Base-by-base conservation (phyloP, 1,284 basidiomycete species). In the Melampsora abietis-canadensis region DNA sequence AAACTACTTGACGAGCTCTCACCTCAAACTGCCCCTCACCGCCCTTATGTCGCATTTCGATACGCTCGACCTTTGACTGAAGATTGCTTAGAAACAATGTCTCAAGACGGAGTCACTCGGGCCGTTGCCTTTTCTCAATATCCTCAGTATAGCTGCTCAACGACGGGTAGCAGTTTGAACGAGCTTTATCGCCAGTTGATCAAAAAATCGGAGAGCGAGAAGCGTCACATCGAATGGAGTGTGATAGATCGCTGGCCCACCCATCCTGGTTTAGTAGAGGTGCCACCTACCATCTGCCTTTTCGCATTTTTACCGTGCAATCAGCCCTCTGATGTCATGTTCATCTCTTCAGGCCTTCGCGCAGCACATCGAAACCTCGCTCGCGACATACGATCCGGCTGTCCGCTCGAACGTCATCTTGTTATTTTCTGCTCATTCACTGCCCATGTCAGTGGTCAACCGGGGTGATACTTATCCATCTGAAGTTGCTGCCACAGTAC, bases 81-180 rank as follows among this genome's bases (percentile, higher is more conserved):
- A 79, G 88, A 89, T 79, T 89, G 91, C 30, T 86, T 92, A 24
- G 87, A 85, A 73, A 88, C 92, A 82, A 91, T 99, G 90, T 89
- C 88, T 82, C 86, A 84, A 67, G 96, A 98, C 81, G 93, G 94
- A 24, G 93, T 99, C 46, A 90, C 87, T 81, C 86, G 94, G 73
- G 96, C 95, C 0, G 86, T 99, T 30, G 96, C 94, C 24, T 98
- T 99, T 84, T 93, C 92, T 2, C 96, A 99, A 84, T 99, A 99
- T 82, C 96, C 96, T 0, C 96, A 99, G 83, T 99, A 99, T 84
- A 93, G 91, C 80, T 98, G 96, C 84, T 94, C 91, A 77, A 99
- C 96, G 4, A 98, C 96, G 0, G 96, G 96, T 51, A 95, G 92
- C 84, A 94, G 91, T 81, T 81, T 99, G 80, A 99, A 98, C 81